Percentiles rank a stretch among this genome's conserved stretches.
Conservation (phyloP, 805 yeast species). For the Candida quercuum region DNA sequence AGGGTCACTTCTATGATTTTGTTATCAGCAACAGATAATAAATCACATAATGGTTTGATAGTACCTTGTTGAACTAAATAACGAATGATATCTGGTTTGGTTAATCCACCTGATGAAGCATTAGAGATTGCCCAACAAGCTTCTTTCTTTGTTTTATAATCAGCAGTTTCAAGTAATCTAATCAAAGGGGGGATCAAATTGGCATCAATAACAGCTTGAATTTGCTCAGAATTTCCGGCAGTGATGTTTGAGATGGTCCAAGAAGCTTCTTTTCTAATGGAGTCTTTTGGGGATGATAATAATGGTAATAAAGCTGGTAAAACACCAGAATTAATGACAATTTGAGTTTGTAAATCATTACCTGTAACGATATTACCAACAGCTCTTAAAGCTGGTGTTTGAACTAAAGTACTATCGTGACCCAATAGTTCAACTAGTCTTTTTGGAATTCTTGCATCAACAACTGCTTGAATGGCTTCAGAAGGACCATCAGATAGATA, state of each 20-base stretch:
- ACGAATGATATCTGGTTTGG: constrained; percentile 88
- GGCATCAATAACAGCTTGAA: constrained; percentile 93
- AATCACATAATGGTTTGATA: constrained; percentile 94
- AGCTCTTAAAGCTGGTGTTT: constrained; percentile 96
- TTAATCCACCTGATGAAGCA: constrained; percentile 93
- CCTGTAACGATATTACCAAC: constrained; percentile 98
- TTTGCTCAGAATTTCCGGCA: constrained; percentile 93
- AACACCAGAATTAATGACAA: constrained; percentile 89
- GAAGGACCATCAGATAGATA: constrained; percentile 90
- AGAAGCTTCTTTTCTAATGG: constrained; percentile 94
- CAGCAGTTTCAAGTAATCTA: constrained; percentile 74
- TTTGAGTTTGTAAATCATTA: constrained; percentile 91
- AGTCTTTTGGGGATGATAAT: constrained; percentile 80
- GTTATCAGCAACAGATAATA: constrained; percentile 81
- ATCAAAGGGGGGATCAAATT: constrained; percentile 90
- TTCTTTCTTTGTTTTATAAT: constrained; percentile 94
- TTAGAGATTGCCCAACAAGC: constrained; percentile 99
- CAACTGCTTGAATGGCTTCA: constrained; percentile 93
- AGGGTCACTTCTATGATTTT: constrained; percentile 91
- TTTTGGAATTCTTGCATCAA: constrained; percentile 92
- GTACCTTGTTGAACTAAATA: constrained; percentile 93
- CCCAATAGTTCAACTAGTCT: constrained; percentile 87
- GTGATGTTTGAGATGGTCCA: constrained; percentile 98
- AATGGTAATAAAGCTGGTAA: constrained; percentile 78
- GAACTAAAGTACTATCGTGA: constrained; percentile 80